Percentiles rank a stretch among this genome's conserved stretches.
Conservation (phyloP, 1,284 basidiomycete genomes). For the Xerocomus amazonicus region DNA sequence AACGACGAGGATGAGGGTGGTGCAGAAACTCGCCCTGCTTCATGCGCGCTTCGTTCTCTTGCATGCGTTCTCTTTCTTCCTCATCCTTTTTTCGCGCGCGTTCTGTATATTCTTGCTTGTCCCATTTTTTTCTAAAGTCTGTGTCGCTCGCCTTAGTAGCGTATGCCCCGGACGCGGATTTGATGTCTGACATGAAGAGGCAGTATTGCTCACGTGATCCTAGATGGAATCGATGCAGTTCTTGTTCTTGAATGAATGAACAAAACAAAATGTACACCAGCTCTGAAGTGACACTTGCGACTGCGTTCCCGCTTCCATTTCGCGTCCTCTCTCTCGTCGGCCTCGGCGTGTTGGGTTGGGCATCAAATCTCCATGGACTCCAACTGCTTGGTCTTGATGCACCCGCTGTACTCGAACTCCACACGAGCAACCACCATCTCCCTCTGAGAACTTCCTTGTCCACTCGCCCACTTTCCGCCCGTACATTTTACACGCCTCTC, state of each 20-base stretch:
- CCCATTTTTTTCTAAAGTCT: conserved; percentile 82
- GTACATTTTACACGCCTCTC: conserved; percentile 48
- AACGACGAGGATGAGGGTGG: not conserved
- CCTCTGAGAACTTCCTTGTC: conserved; percentile 29
- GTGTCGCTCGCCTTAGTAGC: conserved; percentile 63
- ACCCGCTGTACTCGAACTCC: conserved; percentile 62
- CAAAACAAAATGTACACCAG: conserved; percentile 36
- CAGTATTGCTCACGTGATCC: not conserved
- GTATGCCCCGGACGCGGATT: conserved; percentile 57
- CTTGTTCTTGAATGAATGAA: no score
- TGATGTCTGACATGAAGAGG: conserved; percentile 49
- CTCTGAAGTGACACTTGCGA: conserved; percentile 46
- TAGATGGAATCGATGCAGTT: no score
- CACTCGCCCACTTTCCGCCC: conserved; percentile 32
- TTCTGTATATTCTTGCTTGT: conserved; percentile 81
- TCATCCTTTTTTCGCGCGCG: conserved; percentile 70
- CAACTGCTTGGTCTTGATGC: conserved; percentile 73
- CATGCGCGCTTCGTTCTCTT: conserved; percentile 79
- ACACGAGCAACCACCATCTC: conserved; percentile 31
- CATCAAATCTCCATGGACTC: conserved; percentile 83
- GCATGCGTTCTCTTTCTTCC: conserved; percentile 77
- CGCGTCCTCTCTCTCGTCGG: conserved; percentile 73
- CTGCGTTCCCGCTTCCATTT: conserved; percentile 76
- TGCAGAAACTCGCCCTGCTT: conserved; percentile 60
- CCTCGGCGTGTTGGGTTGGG: conserved; percentile 76